Evolutionary conservation across 345 rosid genomes (phyloP), one percentile per base, ranked within the genome.

Genomic region (Euphorbia pulcherrima): DNA sequence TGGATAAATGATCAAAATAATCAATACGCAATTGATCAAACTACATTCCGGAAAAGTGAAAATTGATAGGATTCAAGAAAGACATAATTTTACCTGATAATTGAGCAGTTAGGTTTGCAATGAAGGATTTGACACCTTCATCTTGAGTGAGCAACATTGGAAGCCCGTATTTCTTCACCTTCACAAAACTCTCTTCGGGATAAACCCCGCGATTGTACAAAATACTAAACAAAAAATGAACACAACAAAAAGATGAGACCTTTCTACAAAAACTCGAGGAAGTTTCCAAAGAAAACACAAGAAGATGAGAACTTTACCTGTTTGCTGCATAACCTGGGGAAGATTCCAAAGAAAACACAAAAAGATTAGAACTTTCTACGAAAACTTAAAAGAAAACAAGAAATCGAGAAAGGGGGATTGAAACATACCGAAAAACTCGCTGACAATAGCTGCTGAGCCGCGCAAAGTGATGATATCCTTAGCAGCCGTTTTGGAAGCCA

Each of bases 111-210:
- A 90, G 75, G 40, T 83, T 88, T 12, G 96, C 72, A 54, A 94
- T 76, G 72, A 90, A 89, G 70, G 95, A 76, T 63, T 89, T 90
- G 35, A 94, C 97, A 52, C 86, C 90, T 60, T 94, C 99, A 62
- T 94, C 97, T 74, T 90, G 82, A 58, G 90, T 90, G 44, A 90
- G 92, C 75, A 90, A 74, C 96, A 94, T 74, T 4, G 99, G 97
- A 27, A 91, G 95, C 30, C 99, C 99, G 55, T 89, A 94, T 68
- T 94, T 94, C 88, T 94, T 94, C 84, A 94, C 97, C 82, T 88
- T 89, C 40, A 41, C 88, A 58, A 91, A 91, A 58, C 90, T 88
- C 77, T 91, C 99, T 74, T 91, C 99, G 0, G 99, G 97, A 68
- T 91, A 94, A 46, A 91, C 93, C 73, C 92, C 99, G 0, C 99